Evolutionary conservation across 768 basidiomycete genomes (phyloP).

Genomic region (Panaeolus cyanescens): DNA sequence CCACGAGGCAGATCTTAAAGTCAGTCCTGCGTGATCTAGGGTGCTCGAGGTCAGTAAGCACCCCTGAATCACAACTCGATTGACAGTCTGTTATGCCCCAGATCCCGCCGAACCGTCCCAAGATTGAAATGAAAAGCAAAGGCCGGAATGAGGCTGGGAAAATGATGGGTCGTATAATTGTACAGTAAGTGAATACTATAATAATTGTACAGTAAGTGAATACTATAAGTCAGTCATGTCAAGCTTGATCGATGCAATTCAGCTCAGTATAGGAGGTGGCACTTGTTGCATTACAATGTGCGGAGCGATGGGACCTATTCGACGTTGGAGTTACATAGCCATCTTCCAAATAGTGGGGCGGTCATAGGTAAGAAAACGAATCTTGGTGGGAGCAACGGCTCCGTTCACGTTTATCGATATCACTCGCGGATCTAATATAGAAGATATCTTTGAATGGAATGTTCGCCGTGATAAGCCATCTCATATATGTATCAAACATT

Average conservation of each 20-base stretch:
- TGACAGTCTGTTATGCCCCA: neutral
- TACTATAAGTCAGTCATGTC: neutral
- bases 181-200: neutral
- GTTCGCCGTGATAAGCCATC: slow-evolving; percentile 2
- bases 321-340: too few species aligned
- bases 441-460: neutral
- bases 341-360: too few species aligned
- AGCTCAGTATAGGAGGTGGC: neutral
- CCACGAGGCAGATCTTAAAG: neutral
- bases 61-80: neutral
- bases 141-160: neutral
- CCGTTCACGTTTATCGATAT: neutral
- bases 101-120: neutral
- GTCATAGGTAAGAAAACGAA: too few species aligned
- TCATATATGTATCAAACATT: neutral
- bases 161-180: neutral
- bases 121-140: neutral
- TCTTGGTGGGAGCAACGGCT: too few species aligned
- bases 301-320: neutral
- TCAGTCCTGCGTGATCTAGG: neutral
- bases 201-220: too few species aligned
- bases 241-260: neutral
- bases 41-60: neutral
- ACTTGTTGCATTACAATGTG: neutral
- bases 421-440: neutral